Evolutionary conservation across 176 grass and related monocot species (phyloP).

Genomic region (Pharus latifolius): DNA sequence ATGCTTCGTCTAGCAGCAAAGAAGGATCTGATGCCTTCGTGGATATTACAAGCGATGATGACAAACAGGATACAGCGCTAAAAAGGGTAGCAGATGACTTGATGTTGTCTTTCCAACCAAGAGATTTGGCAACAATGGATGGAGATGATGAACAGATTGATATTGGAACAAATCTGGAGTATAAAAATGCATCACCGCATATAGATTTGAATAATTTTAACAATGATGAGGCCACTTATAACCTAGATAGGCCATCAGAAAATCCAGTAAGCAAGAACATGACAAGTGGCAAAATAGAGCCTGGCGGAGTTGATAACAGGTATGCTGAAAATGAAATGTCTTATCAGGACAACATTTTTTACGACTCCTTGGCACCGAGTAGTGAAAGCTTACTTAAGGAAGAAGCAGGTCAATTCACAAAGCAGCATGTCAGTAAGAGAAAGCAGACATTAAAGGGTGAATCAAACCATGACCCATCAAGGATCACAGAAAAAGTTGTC

Average conservation of each 20-base stretch:
- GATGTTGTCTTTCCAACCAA: slow-evolving; percentile 42
- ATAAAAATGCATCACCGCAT: slow-evolving; percentile 39
- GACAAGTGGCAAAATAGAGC: slow-evolving; percentile 3
- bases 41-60: slow-evolving; percentile 87
- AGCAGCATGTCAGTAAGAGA: slow-evolving; percentile 35
- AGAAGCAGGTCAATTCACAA: slow-evolving; percentile 20
- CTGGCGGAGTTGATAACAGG: slow-evolving; percentile 8
- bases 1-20: slow-evolving; percentile 77
- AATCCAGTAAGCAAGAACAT: slow-evolving; percentile 22
- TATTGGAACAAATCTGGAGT: slow-evolving; percentile 42
- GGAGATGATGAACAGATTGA: slow-evolving; percentile 51
- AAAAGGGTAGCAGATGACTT: slow-evolving; percentile 43
- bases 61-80: slow-evolving; percentile 35
- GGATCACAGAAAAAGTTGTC: slow-evolving; percentile 19
- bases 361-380: slow-evolving; percentile 7
- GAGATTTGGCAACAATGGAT: slow-evolving; percentile 25
- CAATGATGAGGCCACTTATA: slow-evolving; percentile 25
- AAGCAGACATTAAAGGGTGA: slow-evolving; percentile 39
- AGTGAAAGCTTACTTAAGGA: slow-evolving; percentile 21
- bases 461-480: slow-evolving; percentile 25
- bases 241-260: slow-evolving; percentile 19
- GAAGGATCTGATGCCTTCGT: slow-evolving; percentile 90
- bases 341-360: slow-evolving; percentile 19
- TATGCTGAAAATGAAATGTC: slow-evolving; percentile 21
- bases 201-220: slow-evolving; percentile 62